A percentile compares a stretch with the other conserved stretches of the same genome.
These are phyloP conservation scores for Cystobasidium slooffiae DNA, from an alignment of 1,284 basidiomycete genomes.

Conservation along the genomic window DNA sequence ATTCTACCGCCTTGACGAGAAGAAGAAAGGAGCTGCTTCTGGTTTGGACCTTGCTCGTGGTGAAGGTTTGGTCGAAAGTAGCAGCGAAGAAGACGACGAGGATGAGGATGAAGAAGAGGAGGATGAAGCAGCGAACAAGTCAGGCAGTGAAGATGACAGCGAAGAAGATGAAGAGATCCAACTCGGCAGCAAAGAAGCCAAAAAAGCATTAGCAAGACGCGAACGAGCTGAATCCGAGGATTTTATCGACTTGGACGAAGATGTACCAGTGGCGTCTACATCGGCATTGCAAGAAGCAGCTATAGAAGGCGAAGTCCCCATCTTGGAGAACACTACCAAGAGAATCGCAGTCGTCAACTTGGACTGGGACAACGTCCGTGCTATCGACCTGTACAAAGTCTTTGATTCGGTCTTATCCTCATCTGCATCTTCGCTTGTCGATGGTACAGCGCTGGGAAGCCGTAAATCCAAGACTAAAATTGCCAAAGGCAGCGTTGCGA, in stretches of 20 bases:
- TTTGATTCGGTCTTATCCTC: slow-evolving; percentile 80
- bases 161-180: slow-evolving; percentile 56
- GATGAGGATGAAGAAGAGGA: slow-evolving; percentile 60
- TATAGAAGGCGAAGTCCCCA: slow-evolving; percentile 45
- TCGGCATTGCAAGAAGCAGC: slow-evolving; percentile 46
- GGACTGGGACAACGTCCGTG: slow-evolving; percentile 97
- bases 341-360: slow-evolving; percentile 92
- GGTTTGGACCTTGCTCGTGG: slow-evolving; percentile 86
- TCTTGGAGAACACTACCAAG: slow-evolving; percentile 61
- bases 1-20: slow-evolving; percentile 72
- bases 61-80: slow-evolving; percentile 82
- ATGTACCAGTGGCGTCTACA: slow-evolving; percentile 40
- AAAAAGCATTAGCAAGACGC: slow-evolving; percentile 46
- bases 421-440: slow-evolving; percentile 46
- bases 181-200: slow-evolving; percentile 46
- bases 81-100: slow-evolving; percentile 59
- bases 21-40: slow-evolving; percentile 51
- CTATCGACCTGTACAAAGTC: slow-evolving; percentile 88
- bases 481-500: slow-evolving; percentile 46
- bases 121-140: slow-evolving; percentile 53
- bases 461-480: slow-evolving; percentile 40
- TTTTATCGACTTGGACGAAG: slow-evolving; percentile 79
- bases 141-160: slow-evolving; percentile 53
- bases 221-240: slow-evolving; percentile 59
- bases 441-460: slow-evolving; percentile 31